These are phyloP conservation scores for Melampsora larici-populina DNA, from an alignment of 1,284 basidiomycete genomes.

Conservation along the genomic window DNA sequence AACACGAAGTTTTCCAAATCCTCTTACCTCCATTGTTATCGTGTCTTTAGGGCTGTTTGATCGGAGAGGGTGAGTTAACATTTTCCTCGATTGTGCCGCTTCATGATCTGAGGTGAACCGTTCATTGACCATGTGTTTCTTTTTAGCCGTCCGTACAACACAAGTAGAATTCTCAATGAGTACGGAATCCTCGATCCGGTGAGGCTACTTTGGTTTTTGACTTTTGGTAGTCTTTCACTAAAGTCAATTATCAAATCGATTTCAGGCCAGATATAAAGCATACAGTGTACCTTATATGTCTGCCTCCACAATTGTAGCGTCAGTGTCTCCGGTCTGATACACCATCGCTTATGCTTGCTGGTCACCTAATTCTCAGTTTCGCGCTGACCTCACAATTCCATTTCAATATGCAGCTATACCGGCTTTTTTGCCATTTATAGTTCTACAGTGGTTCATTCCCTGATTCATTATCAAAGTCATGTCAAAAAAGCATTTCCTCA, in stretches of 20 bases:
- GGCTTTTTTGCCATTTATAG: constrained; percentile 54
- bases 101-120: too few species aligned
- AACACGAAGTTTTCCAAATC: too few species aligned
- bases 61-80: constrained; percentile 30
- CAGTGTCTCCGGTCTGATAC: constrained; percentile 27
- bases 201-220: neutral
- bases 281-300: constrained; percentile 49
- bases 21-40: too few species aligned
- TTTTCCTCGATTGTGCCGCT: too few species aligned
- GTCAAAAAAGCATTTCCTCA: constrained; percentile 53
- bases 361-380: constrained; percentile 46
- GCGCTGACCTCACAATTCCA: too few species aligned
- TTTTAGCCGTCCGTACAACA: constrained; percentile 23
- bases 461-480: constrained; percentile 56
- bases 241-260: neutral
- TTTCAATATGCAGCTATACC: constrained; percentile 48
- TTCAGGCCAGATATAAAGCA: constrained; percentile 44
- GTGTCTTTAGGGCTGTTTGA: constrained; percentile 20
- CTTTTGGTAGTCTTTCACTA: too few species aligned
- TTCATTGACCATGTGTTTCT: too few species aligned
- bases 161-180: constrained; percentile 19
- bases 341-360: neutral
- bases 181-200: constrained; percentile 30
- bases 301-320: constrained; percentile 33
- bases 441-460: constrained; percentile 53